A percentile compares a stretch with the other conserved stretches of the same genome.
phyloP scores from a whole-genome alignment of 1,284 basidiomycete species.

The Rhodotorula sp. region DNA sequence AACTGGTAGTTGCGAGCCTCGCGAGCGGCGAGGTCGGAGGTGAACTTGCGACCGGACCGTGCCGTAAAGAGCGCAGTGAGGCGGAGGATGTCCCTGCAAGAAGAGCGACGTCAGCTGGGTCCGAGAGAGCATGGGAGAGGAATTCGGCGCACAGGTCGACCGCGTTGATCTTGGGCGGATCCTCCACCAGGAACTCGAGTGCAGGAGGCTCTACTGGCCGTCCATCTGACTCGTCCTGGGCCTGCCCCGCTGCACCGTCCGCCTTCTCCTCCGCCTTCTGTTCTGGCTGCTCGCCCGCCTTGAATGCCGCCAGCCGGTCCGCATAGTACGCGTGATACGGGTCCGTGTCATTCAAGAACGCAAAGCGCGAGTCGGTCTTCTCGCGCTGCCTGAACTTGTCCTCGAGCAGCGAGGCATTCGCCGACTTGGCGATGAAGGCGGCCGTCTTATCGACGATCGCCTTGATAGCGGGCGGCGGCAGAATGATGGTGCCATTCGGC shows the following conservation, averaged over 20 bases:
- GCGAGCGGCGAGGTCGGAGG: constrained; percentile 75
- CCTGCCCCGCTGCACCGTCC: constrained; percentile 28
- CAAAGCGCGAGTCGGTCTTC: constrained; percentile 91
- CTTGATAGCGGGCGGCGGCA: constrained; percentile 55
- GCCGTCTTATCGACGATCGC: constrained; percentile 97
- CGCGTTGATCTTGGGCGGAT: constrained; percentile 77
- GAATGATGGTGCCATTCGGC: constrained; percentile 43
- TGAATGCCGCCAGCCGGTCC: constrained; percentile 75
- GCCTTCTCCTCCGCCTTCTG: constrained; percentile 39
- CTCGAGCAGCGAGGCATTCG: constrained; percentile 84
- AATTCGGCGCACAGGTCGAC: constrained; percentile 74
- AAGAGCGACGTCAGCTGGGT: constrained; percentile 34
- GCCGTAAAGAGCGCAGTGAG: constrained; percentile 95
- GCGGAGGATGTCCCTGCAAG: constrained; percentile 50
- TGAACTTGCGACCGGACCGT: constrained; percentile 81
- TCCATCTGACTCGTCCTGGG: constrained; percentile 49
- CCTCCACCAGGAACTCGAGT: constrained; percentile 78
- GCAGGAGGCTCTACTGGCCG: constrained; percentile 64
- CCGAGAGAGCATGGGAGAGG: background rate
- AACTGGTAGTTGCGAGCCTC: constrained; percentile 97
- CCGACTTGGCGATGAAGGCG: constrained; percentile 83
- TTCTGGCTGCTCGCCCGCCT: constrained; percentile 60
- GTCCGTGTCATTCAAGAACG: constrained; percentile 86
- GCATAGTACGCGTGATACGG: constrained; percentile 97
- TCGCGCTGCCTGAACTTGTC: constrained; percentile 93